Evolutionary conservation across 2,329 filamentous ascomycete species (phyloP).

Genomic region (Cephalotrichum gorgonifer): DNA sequence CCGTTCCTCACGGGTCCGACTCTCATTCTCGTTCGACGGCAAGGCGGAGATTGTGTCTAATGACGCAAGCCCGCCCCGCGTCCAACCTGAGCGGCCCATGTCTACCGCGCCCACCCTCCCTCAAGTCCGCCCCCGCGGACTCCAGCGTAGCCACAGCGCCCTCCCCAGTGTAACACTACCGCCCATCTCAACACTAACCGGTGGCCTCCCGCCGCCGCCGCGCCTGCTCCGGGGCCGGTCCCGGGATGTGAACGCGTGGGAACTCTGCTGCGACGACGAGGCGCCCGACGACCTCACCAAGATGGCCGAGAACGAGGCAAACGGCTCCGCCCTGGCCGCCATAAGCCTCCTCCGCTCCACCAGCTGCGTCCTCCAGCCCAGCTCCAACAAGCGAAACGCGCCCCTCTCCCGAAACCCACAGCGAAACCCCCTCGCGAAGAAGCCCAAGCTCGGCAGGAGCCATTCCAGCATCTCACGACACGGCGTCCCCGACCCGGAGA

Average conservation of each 20-base stretch:
- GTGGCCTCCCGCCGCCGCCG: conserved; percentile 38
- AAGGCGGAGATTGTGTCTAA: conserved; percentile 77
- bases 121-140: conserved; percentile 36
- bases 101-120: conserved; percentile 35
- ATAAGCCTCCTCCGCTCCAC: conserved; percentile 72
- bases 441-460: conserved; percentile 49
- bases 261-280: conserved; percentile 79
- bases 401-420: conserved; percentile 15
- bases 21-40: conserved; percentile 79
- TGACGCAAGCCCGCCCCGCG: conserved; percentile 58
- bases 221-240: conserved; percentile 61
- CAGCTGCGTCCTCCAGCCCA: conserved; percentile 41
- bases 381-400: conserved; percentile 56
- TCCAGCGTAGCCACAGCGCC: conserved; percentile 64
- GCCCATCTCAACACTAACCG: conserved; percentile 42
- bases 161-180: conserved; percentile 47
- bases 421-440: conserved; percentile 35
- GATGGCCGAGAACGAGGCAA: conserved; percentile 72
- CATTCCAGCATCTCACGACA: conserved; percentile 52
- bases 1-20: conserved; percentile 27
- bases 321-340: conserved; percentile 68
- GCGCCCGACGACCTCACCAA: conserved; percentile 66
- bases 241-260: conserved; percentile 81
- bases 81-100: conserved; percentile 36
- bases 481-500: conserved; percentile 31